Base-by-base conservation (phyloP, 2,329 filamentous ascomycete species). In the Plenodomus biglobosus region DNA sequence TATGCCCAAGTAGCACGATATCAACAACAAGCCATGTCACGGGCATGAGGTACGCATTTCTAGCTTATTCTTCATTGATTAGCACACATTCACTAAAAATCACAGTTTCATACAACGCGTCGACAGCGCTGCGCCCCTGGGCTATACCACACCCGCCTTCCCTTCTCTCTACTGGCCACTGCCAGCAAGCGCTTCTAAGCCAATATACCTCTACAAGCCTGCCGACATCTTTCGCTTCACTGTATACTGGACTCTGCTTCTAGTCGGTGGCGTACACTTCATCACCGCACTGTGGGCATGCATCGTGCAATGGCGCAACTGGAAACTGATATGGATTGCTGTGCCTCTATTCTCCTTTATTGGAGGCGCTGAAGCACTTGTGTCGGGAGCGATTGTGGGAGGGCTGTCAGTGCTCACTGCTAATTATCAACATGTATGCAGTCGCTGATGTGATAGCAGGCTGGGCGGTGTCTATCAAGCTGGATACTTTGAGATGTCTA, bases 401-500 rank as follows among this genome's bases (percentile, higher is more conserved):
- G 73, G 91, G 42, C 76, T 96, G 89, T 92, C 64, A 72, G 88
- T 74, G 16, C n/a, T 32, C 15, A 3, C 11, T 11, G 32, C 32
- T 2, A 8, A 20, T 5, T 7, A 16, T 27, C 3, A 3, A 13
- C 8, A 6, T 11, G 20, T 18, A 40, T 38, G 55, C 8, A 46
- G 46, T 19, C 39, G 42, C 53, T 58, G 43, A 57, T 44, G 17
- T 5, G 16, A 3, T 38, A 10, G 6, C 44, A 92, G 88, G 40
- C 76, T 95, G 17, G 90, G 88, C 11, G 88, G 86, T 8, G 83
- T 92, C 30, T 96, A 95, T 67, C 82, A 85, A 59, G 82, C 87
- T 2, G 92, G 90, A 37, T 90, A 87, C 72, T 95, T 92, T 68
- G 80, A 85, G 62, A 94, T 96, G 90, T 92, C 90, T 38, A 96